Conservation (phyloP, 331 rosid genomes). For the Telfairia occidentalis region DNA sequence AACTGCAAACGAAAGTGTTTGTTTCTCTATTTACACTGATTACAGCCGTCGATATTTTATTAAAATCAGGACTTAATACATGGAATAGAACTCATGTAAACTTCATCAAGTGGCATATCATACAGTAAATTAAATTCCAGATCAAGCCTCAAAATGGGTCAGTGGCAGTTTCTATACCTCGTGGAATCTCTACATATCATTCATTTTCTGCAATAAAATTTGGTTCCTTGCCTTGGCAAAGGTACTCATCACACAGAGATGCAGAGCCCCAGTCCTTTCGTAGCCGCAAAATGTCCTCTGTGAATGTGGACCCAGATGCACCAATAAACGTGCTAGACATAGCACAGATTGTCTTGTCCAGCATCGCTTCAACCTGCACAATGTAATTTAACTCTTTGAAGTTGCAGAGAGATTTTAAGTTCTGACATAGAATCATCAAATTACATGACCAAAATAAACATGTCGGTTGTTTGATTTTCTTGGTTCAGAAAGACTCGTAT, state of each 20-base stretch:
- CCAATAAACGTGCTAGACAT: conserved; percentile 84
- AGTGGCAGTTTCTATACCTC: background rate
- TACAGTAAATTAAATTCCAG: background rate
- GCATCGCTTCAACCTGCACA: conserved; percentile 88
- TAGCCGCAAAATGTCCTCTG: conserved; percentile 87
- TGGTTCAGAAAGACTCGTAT: background rate
- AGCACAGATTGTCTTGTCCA: conserved; percentile 92
- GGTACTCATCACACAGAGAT: conserved; percentile 80
- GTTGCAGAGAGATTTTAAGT: background rate
- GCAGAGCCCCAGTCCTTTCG: conserved; percentile 86
- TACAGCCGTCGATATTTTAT: background rate
- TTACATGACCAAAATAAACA: background rate
- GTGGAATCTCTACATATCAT: conserved; percentile 25
- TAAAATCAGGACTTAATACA: background rate
- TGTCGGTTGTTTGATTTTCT: background rate
- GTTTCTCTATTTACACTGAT: conserved; percentile 2
- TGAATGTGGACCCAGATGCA: conserved; percentile 92
- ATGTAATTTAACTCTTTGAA: background rate
- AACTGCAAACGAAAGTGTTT: background rate
- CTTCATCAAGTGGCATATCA: background rate
- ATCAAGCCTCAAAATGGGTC: background rate
- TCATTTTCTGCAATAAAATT: conserved; percentile 64
- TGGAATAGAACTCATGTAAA: background rate
- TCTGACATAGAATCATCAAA: background rate
- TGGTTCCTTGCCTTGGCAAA: conserved; percentile 88